Conservation (phyloP, 208 protist species). For the Wallacemonas rigidus region DNA sequence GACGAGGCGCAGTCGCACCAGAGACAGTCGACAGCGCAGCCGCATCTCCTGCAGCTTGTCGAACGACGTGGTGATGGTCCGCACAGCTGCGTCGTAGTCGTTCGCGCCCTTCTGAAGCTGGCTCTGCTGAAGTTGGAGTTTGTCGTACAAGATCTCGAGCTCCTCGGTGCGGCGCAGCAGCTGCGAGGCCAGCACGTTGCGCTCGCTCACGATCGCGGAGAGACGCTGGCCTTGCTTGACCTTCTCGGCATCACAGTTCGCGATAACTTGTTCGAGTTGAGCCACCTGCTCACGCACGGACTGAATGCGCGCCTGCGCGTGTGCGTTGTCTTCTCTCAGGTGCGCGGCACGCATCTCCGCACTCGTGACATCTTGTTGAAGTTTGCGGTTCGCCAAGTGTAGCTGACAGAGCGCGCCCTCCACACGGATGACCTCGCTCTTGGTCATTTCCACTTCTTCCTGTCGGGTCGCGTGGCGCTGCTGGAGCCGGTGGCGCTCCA, state of each 20-base stretch:
- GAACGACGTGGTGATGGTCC: slow-evolving; percentile 89
- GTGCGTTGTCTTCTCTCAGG: slow-evolving; percentile 63
- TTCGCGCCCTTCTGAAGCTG: slow-evolving; percentile 93
- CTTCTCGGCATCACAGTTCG: slow-evolving; percentile 92
- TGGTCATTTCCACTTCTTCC: slow-evolving; percentile 93
- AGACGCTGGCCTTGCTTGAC: slow-evolving; percentile 92
- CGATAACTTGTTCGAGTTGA: slow-evolving; percentile 95
- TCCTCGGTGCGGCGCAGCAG: slow-evolving; percentile 98
- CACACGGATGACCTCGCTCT: slow-evolving; percentile 96
- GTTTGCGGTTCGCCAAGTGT: slow-evolving; percentile 70
- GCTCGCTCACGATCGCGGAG: slow-evolving; percentile 93
- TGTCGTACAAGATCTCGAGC: slow-evolving; percentile 96
- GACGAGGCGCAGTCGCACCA: slow-evolving; percentile 80
- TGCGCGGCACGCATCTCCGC: slow-evolving; percentile 77
- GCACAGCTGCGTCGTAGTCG: slow-evolving; percentile 92
- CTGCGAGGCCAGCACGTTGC: slow-evolving; percentile 96
- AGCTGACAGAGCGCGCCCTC: slow-evolving; percentile 90
- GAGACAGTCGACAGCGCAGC: slow-evolving; percentile 85
- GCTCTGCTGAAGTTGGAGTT: slow-evolving; percentile 96
- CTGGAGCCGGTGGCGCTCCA: slow-evolving; percentile 94
- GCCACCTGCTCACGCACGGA: slow-evolving; percentile 83
- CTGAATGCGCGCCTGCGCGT: slow-evolving; percentile 51
- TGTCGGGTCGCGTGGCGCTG: slow-evolving; percentile 93
- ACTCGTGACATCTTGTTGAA: slow-evolving; percentile 80
- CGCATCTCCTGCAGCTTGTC: slow-evolving; percentile 92